Percentiles rank a stretch among this genome's conserved stretches.
Evolutionary conservation across 345 rosid species (phyloP).

Genomic region (Lepidium aucheri): DNA sequence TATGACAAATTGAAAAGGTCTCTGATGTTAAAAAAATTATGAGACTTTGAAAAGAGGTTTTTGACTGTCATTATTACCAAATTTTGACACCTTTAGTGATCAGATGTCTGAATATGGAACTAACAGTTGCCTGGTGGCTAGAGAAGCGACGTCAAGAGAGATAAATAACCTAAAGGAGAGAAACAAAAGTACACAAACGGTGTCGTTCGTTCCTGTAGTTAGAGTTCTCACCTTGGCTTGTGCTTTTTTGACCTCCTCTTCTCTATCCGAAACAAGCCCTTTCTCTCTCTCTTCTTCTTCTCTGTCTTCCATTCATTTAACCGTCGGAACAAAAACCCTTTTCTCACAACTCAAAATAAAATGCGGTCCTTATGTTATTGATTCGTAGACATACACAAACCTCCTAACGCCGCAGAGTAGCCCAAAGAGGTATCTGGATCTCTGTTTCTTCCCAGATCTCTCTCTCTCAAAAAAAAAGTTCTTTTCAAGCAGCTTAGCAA

Average conservation of each 20-base stretch:
- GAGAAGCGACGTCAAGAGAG: background rate
- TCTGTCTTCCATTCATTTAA: slow-evolving; percentile 9
- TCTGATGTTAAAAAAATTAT: background rate
- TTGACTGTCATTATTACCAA: slow-evolving; percentile 12
- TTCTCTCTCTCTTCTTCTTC: slow-evolving; percentile 7
- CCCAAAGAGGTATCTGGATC: slow-evolving; percentile 13
- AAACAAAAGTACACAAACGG: background rate
- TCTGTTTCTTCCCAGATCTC: slow-evolving; percentile 27
- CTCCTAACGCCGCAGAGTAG: slow-evolving; percentile 9
- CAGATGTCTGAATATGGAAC: slow-evolving; percentile 8
- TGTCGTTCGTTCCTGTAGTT: slow-evolving; percentile 9
- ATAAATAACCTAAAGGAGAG: slow-evolving; percentile 8
- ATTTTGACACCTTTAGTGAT: slow-evolving; percentile 16
- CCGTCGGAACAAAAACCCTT: slow-evolving; percentile 16
- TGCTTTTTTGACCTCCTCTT: slow-evolving; percentile 17
- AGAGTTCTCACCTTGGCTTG: slow-evolving; percentile 9
- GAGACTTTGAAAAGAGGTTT: background rate
- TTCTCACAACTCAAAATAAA: background rate
- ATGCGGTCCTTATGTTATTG: background rate
- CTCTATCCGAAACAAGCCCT: slow-evolving; percentile 7
- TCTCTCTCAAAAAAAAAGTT: slow-evolving; percentile 6
- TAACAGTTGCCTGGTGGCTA: slow-evolving; percentile 14
- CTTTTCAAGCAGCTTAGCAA: background rate
- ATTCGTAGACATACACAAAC: background rate
- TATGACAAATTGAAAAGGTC: background rate